Conservation (phyloP, 2,329 filamentous ascomycete species). For the Zymoseptoria tritici region DNA sequence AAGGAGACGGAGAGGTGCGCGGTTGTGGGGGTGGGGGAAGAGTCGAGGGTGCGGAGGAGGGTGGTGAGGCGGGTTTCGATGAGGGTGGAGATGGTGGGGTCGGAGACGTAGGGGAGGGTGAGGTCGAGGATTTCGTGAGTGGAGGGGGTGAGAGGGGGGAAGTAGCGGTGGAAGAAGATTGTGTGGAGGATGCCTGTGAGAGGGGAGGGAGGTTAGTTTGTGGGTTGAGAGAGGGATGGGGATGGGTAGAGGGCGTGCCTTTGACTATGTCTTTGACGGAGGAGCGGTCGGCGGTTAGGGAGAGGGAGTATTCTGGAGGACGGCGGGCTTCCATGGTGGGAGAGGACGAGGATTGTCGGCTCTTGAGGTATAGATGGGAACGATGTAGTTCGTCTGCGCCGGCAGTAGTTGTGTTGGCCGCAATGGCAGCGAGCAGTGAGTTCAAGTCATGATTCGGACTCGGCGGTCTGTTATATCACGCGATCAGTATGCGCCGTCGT, state of each 20-base stretch:
- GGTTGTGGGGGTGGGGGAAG: slow-evolving; percentile 44
- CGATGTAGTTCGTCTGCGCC: neutral
- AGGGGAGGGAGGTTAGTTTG: neutral
- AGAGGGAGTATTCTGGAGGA: slow-evolving; percentile 83
- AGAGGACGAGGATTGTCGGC: neutral
- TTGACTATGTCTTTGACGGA: slow-evolving; percentile 89
- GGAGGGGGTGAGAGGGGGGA: slow-evolving; percentile 73
- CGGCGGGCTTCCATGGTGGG: slow-evolving; percentile 53
- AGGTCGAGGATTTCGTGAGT: slow-evolving; percentile 87
- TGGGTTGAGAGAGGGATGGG: neutral
- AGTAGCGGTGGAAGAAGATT: slow-evolving; percentile 98
- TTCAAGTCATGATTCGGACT: neutral
- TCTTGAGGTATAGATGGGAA: neutral
- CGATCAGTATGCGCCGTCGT: neutral
- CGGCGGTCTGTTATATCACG: neutral
- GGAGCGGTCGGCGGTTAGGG: slow-evolving; percentile 83
- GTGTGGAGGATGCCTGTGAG: slow-evolving; percentile 79
- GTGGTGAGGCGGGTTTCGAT: slow-evolving; percentile 80
- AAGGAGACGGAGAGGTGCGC: slow-evolving; percentile 84
- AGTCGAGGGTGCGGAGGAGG: slow-evolving; percentile 68
- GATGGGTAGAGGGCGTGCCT: slow-evolving; percentile 41
- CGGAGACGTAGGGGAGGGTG: slow-evolving; percentile 80
- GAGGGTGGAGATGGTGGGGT: slow-evolving; percentile 84
- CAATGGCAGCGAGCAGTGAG: slow-evolving; percentile 1
- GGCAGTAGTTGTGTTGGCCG: slow-evolving; percentile 1